These are phyloP conservation scores for Diophrys appendiculata DNA, from an alignment of 73 alveolate genomes.

Conservation along the genomic window DNA sequence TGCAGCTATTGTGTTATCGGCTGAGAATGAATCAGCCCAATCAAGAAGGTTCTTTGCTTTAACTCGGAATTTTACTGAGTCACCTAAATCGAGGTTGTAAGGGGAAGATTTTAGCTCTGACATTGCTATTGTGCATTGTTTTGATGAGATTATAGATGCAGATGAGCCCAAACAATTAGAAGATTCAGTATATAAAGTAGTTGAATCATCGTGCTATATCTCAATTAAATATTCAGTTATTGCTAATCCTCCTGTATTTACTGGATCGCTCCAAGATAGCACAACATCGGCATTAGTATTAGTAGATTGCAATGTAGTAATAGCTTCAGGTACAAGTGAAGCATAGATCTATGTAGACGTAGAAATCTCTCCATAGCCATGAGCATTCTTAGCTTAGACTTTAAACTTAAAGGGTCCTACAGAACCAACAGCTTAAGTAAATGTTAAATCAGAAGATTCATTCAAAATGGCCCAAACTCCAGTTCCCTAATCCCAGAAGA, in stretches of 20 bases:
- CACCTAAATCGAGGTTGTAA: not conserved
- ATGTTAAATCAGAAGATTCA: too few species aligned
- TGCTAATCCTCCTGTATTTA: constrained; percentile 33
- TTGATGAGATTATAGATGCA: constrained; percentile 16
- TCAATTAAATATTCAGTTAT: not conserved
- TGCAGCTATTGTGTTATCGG: constrained; percentile 11
- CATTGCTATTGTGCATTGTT: constrained; percentile 42
- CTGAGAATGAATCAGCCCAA: constrained; percentile 32
- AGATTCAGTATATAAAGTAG: too few species aligned
- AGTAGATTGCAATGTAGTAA: constrained; percentile 19
- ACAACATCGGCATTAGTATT: constrained; percentile 5
- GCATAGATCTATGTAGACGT: constrained; percentile 25
- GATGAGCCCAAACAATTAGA: too few species aligned
- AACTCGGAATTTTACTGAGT: not conserved
- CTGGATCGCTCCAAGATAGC: constrained; percentile 31
- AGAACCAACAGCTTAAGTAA: too few species aligned
- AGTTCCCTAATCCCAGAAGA: not conserved
- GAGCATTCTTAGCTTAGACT: constrained; percentile 57
- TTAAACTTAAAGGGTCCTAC: too few species aligned
- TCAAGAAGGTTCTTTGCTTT: constrained; percentile 40
- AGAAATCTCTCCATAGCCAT: constrained; percentile 52
- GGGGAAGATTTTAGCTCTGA: constrained; percentile 9
- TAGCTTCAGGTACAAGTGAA: constrained; percentile 25
- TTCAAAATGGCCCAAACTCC: too few species aligned
- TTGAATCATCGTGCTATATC: too few species aligned